These are phyloP conservation scores for Pseudoneurospora amorphoporcata DNA, from an alignment of 495 filamentous ascomycete species.

Conservation along the genomic window DNA sequence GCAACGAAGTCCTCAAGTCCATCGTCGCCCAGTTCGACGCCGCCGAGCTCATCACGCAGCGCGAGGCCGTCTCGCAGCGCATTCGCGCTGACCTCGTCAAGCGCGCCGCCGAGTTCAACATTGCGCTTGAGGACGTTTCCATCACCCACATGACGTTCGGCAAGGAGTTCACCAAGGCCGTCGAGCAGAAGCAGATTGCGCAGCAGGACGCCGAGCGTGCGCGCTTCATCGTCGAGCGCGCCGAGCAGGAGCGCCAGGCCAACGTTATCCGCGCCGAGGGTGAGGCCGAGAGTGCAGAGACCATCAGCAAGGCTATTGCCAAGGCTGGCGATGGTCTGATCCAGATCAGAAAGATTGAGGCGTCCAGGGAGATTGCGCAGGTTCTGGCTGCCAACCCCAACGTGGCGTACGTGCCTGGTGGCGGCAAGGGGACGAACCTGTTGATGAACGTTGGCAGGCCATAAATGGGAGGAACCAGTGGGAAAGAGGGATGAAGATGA, in stretches of 20 bases:
- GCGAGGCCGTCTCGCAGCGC: slow-evolving; percentile 88
- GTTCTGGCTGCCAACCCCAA: slow-evolving; percentile 86
- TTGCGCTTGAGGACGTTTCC: slow-evolving; percentile 94
- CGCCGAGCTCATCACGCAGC: slow-evolving; percentile 97
- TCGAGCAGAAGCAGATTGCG: slow-evolving; percentile 99
- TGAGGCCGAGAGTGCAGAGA: slow-evolving; percentile 91
- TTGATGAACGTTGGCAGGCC: slow-evolving; percentile 40
- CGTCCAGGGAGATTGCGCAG: slow-evolving; percentile 90
- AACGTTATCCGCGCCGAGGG: slow-evolving; percentile 97
- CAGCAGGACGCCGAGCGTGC: slow-evolving; percentile 98
- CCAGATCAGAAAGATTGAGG: slow-evolving; percentile 92
- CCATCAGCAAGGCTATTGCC: slow-evolving; percentile 83
- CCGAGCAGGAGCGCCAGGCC: slow-evolving; percentile 97
- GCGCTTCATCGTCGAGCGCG: slow-evolving; percentile 96
- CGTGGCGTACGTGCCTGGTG: slow-evolving; percentile 86
- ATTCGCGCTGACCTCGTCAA: slow-evolving; percentile 92
- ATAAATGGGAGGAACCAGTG: slow-evolving; percentile 6
- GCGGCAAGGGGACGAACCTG: slow-evolving; percentile 54
- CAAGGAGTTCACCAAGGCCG: slow-evolving; percentile 94
- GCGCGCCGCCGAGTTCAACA: slow-evolving; percentile 98
- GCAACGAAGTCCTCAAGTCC: slow-evolving; percentile 98
- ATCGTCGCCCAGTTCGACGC: slow-evolving; percentile 99
- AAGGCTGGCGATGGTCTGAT: slow-evolving; percentile 90
- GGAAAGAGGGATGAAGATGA: not conserved
- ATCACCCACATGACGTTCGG: slow-evolving; percentile 99